These are phyloP conservation scores for Sporobolomyces phaffii DNA, from an alignment of 768 basidiomycete species.

Conservation along the genomic window DNA sequence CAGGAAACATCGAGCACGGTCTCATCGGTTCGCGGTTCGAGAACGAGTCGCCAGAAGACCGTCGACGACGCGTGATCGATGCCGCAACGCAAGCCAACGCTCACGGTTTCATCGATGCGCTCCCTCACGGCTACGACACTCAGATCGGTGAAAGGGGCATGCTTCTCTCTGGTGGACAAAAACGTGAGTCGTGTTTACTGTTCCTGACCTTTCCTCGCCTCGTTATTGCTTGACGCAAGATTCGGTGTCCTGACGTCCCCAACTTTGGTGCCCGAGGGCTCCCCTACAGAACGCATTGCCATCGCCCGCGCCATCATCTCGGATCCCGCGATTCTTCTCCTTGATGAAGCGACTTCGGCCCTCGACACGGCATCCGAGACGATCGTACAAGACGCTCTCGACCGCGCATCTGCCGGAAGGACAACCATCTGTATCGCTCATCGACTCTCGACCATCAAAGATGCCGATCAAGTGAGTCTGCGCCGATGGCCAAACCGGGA, in stretches of 20 bases:
- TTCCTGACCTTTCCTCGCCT: no score
- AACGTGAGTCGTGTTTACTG: conserved; percentile 11
- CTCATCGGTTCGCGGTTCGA: conserved; percentile 50
- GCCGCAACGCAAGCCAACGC: conserved; percentile 53
- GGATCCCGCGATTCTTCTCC: conserved; percentile 47
- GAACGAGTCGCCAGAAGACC: conserved; percentile 45
- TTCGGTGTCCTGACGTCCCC: background rate
- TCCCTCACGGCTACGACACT: conserved; percentile 52
- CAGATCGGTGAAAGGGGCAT: conserved; percentile 48
- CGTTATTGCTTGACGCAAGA: no score
- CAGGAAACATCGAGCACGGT: conserved; percentile 52
- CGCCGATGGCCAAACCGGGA: no score
- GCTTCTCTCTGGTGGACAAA: conserved; percentile 51
- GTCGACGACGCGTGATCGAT: conserved; percentile 48
- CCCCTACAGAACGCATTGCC: conserved; percentile 50
- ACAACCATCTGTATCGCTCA: conserved; percentile 51
- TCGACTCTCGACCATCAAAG: conserved; percentile 46
- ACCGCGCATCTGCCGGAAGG: conserved; percentile 50
- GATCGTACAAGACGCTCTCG: conserved; percentile 51
- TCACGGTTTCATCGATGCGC: conserved; percentile 50
- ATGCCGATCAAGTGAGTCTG: conserved; percentile 19
- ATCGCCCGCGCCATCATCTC: conserved; percentile 50
- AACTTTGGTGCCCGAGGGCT: no score
- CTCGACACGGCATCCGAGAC: conserved; percentile 50
- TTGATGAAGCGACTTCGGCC: conserved; percentile 51